Conservation (phyloP, 2,329 filamentous ascomycete genomes). For the Penicillium sp. region DNA sequence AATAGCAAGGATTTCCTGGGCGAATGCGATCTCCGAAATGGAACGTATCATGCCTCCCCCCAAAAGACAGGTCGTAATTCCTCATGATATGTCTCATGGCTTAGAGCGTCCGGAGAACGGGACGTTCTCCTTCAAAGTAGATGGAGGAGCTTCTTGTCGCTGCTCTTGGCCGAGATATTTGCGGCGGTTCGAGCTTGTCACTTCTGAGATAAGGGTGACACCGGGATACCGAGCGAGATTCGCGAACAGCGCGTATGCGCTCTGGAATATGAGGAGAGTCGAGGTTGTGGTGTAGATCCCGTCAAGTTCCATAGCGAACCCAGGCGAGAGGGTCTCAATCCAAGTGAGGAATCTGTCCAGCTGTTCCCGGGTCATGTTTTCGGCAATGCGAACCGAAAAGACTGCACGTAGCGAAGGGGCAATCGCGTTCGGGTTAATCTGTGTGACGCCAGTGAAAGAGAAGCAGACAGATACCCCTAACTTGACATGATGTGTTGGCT, state of each 20-base stretch:
- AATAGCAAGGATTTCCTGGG: no score
- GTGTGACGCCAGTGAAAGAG: constrained; percentile 2
- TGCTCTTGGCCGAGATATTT: constrained; percentile 1
- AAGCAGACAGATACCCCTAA: constrained; percentile 6
- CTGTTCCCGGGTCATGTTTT: constrained; percentile 6
- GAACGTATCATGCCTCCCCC: no score
- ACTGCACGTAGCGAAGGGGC: constrained; percentile 8
- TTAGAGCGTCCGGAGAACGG: constrained; percentile 1
- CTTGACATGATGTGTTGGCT: constrained; percentile 1
- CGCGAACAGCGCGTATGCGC: constrained; percentile 3
- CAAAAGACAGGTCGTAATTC: background rate
- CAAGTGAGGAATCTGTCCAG: background rate
- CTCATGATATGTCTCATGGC: constrained; percentile 2
- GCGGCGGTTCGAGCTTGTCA: constrained; percentile 1
- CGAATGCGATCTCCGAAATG: no score
- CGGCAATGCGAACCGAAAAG: constrained; percentile 7
- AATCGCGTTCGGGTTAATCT: constrained; percentile 1
- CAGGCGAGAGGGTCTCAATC: constrained; percentile 2
- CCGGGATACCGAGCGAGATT: constrained; percentile 5
- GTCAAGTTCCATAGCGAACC: background rate
- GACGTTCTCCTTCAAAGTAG: constrained; percentile 4
- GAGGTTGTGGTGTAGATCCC: background rate
- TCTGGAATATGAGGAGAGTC: constrained; percentile 5
- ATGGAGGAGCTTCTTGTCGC: constrained; percentile 2
- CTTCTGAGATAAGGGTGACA: constrained; percentile 2